Evolutionary conservation across 306 rosid species (phyloP).

Genomic region (Quercus dentata): DNA sequence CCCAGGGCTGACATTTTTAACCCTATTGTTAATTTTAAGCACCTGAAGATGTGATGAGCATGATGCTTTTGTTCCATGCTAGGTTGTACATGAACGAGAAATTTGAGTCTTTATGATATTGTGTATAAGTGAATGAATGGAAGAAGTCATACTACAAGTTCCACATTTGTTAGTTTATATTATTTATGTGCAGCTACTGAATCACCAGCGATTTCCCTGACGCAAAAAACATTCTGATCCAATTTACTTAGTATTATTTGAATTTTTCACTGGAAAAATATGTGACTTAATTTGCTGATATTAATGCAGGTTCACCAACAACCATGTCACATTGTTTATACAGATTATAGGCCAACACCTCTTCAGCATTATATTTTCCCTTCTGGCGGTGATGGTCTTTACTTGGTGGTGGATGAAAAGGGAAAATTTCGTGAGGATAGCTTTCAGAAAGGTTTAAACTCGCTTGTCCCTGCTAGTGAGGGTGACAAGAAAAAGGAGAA

Average conservation of each 20-base stretch:
- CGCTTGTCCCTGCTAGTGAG: conserved; percentile 60
- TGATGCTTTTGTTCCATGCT: not conserved
- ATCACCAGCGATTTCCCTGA: not conserved
- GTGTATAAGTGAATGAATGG: not conserved
- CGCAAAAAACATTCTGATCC: not conserved
- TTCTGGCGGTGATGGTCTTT: conserved; percentile 79
- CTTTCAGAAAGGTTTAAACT: conserved; percentile 76
- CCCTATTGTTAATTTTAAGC: no score
- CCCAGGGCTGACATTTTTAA: no score
- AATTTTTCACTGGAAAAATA: not conserved
- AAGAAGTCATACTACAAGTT: not conserved
- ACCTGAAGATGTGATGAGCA: not conserved
- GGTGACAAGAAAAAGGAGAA: conserved; percentile 61
- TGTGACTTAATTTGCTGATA: conserved; percentile 23
- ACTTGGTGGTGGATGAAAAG: conserved; percentile 84
- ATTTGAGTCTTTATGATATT: not conserved
- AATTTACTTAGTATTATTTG: not conserved
- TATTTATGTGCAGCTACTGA: not conserved
- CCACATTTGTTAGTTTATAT: not conserved
- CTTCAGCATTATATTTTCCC: conserved; percentile 96
- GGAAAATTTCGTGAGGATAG: conserved; percentile 85
- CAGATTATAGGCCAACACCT: conserved; percentile 96
- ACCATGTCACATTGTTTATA: conserved; percentile 93
- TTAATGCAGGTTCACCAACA: conserved; percentile 78
- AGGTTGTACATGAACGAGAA: not conserved